Evolutionary conservation across 129 eudicot genomes (phyloP), one percentile per base, ranked within the genome.

Genomic region (Logfia minima): DNA sequence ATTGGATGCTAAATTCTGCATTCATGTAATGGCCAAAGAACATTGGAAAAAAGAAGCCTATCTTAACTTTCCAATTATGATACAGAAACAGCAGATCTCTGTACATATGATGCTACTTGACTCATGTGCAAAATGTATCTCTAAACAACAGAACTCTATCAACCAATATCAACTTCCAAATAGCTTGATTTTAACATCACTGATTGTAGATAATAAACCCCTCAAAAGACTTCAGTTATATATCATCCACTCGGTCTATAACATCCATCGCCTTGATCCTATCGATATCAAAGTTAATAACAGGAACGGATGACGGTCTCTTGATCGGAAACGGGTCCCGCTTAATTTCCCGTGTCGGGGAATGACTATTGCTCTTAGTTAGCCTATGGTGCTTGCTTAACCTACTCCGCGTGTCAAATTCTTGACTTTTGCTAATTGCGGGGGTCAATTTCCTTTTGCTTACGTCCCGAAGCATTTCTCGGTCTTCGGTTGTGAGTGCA

Each of bases 391-490:
- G 68, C 82, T 89, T 86, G 59, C 86, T 79, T 59, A 89, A 31
- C 79, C 87, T 71, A 74, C 70, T 86, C 28, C 86, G 68, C 31
- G 92, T 87, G 34, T 83, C 90, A 70, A 95, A 95, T 74, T 95
- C 99, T 77, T 95, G 99, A 59, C 97, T 91, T 82, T 89, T 95
- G 68, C 99, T 95, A 24, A 95, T 91, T 1, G 96, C 97, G 8
- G 97, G 99, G 8, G 97, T 95, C 58, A 88, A 87, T 70, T 95
- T 93, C 63, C 98, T 70, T 79, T 93, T 93, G 79, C 84, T 81
- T 24, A 93, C 96, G 9, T 87, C 97, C 13, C 85, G 82, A 67
- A 93, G 96, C 97, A 93, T 93, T 62, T 83, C 89, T 41, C 76
- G 94, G 85, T 95, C 99, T 83, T 91, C 99, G 10, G 77, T 78